Base-by-base conservation (phyloP, 2,329 filamentous ascomycete species). In the Ceratocystis harringtonii region DNA sequence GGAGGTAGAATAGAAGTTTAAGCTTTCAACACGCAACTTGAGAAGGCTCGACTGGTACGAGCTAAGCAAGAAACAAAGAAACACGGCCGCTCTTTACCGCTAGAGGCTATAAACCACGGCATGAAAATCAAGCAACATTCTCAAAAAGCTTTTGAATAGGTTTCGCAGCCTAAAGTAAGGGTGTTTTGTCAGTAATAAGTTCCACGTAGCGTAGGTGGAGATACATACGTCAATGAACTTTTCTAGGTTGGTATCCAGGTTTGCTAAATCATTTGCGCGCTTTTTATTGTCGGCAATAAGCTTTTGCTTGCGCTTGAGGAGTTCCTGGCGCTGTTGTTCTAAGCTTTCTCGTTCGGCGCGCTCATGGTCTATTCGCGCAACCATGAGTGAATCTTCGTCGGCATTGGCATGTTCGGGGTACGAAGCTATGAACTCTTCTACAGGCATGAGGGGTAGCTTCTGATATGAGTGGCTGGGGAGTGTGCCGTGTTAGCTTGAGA, bases 331-430 rank as follows among this genome's bases (percentile, higher is more conserved):
- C 71, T 91, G 86, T 74, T 90, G 87, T 75, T 99, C 94, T 36
- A 97, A 78, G 52, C 86, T 84, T 75, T 95, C 86, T 45, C 94
- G 85, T 73, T 95, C 90, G 12, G 83, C 81, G 70, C 90, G 84
- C 77, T 99, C 94, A 73, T 97, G 89, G 69, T 94, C 87, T 72
- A 99, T 96, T 30, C 92, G 85, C 55, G 89, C 89, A 63, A 91
- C 84, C 85, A 95, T 97, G 65, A 97, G 77, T 12, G 89, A 82
- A 73, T 92, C 88, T 70, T 95, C 88, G 71, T 87, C 84, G 10
- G 82, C 80, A 28, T 85, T 79, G n/a, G 79, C 78, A 70, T 90
- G 84, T 67, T 96, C 87, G 1, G 92, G 90, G 68, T 90, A 85
- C 41, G 85, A 76, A 0, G 81, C 79, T 0, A 96, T 79, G 70